phyloP scores from a whole-genome alignment of 441 rosid species.

The Arabidopsis lyrata region DNA sequence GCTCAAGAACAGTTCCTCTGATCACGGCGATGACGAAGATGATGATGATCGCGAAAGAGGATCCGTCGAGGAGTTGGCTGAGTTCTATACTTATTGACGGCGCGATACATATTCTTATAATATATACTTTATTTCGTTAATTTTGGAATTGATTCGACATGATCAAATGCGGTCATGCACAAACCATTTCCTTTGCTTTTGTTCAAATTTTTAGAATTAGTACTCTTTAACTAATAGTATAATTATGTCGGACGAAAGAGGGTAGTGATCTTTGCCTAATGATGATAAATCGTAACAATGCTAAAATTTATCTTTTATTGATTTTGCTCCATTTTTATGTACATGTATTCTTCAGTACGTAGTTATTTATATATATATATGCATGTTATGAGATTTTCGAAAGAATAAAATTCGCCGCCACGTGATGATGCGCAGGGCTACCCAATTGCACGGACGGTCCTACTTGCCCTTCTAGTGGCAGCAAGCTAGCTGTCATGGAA shows the following conservation, averaged over 20 bases:
- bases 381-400: neutral
- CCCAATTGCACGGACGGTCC: constrained; percentile 30
- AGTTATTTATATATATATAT: neutral
- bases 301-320: neutral
- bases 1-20: constrained; percentile 53
- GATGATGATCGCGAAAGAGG: constrained; percentile 3
- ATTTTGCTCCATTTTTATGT: neutral
- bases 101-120: neutral
- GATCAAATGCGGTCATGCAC: constrained; percentile 12
- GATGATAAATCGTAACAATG: constrained; percentile 13
- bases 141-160: constrained; percentile 8
- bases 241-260: neutral
- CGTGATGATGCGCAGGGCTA: constrained; percentile 16
- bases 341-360: neutral
- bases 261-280: neutral
- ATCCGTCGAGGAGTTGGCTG: constrained; percentile 49
- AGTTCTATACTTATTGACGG: constrained; percentile 68
- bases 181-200: constrained; percentile 1
- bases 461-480: constrained; percentile 32
- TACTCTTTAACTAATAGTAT: neutral
- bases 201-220: neutral
- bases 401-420: constrained; percentile 16
- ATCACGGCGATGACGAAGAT: neutral
- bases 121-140: neutral
- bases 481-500: constrained; percentile 16